Conservation (phyloP, 768 basidiomycete species). For the Tricholoma furcatifolium region DNA sequence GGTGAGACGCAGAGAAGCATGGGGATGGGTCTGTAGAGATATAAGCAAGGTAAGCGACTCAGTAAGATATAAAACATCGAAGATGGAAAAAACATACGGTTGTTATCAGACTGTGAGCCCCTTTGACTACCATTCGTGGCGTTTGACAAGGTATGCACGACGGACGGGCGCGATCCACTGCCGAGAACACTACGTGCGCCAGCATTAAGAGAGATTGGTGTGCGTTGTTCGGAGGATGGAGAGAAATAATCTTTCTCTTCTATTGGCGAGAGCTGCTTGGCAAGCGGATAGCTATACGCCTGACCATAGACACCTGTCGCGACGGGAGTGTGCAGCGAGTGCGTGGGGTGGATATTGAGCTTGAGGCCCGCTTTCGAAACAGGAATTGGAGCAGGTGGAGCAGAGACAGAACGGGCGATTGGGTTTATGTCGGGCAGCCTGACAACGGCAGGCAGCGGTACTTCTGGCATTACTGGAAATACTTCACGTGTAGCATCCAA, state of each 20-base stretch:
- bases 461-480: constrained; percentile 3
- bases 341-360: constrained; percentile 25
- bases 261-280: constrained; percentile 63
- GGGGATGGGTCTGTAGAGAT: constrained; percentile 44
- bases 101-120: constrained; percentile 38
- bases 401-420: constrained; percentile 21
- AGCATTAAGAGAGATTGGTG: constrained; percentile 31
- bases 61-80: background rate
- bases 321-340: constrained; percentile 19
- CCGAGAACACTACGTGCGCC: constrained; percentile 13
- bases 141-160: constrained; percentile 16
- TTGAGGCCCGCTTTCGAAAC: constrained; percentile 29
- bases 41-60: background rate
- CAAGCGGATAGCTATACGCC: constrained; percentile 38
- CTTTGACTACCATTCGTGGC: constrained; percentile 28
- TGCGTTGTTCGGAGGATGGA: constrained; percentile 34
- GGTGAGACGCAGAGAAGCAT: constrained; percentile 38
- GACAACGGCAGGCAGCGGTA: constrained; percentile 22
- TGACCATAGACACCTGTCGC: constrained; percentile 33
- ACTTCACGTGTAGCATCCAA: background rate
- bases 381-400: constrained; percentile 25
- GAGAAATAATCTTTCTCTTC: constrained; percentile 64
- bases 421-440: constrained; percentile 17
- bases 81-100: constrained; percentile 35
- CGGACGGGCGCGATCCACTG: constrained; percentile 9